Evolutionary conservation across 1,139 yeast genomes (phyloP), one percentile per base, ranked within the genome.

Genomic region (Geotrichum klebahnii): DNA sequence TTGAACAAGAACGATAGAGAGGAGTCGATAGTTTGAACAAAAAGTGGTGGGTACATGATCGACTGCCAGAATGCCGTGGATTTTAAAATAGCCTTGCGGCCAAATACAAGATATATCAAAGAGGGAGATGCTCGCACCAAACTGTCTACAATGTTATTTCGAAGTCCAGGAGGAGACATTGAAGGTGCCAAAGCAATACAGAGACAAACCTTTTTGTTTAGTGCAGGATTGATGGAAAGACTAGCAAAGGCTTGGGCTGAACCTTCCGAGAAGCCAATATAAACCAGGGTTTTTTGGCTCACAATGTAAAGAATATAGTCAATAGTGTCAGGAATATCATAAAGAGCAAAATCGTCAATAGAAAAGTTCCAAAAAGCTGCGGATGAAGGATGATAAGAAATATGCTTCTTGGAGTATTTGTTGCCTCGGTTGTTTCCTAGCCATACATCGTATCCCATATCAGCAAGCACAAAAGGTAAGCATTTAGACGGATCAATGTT

Each of bases 171-270:
- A 0, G 97, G 97, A 0, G 97, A 87, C 69, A 95, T 85, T 1
- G 97, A 97, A 0, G 97, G 97, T 0, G 96, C 86, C 38, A 87
- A 76, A 3, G 94, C 95, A 48, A 90, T 78, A 54, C 90, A 78
- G 57, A 79, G 76, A 29, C 80, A 80, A 47, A 90, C 79, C 61
- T 85, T 84, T 8, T 72, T 63, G 65, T 86, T 87, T 56, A 90
- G 73, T 19, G 76, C 76, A 5, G 86, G 78, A 63, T 84, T 80
- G n/a, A 85, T 72, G 0, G 92, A 79, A 26, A 85, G 71, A 37
- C 89, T 75, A 0, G 96, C 95, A 67, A 89, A 84, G 36, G 88
- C 87, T 66, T 89, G 96, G 1, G 96, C 95, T 1, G 94, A 82
- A 5, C 97, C 97, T 66, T 89, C 97, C 45, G 89, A 81, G 62